A percentile compares a stretch with the other conserved stretches of the same genome.
Evolutionary conservation across 169 alveolate species (phyloP).

Genomic region (Plasmodium cynomolgi): DNA sequence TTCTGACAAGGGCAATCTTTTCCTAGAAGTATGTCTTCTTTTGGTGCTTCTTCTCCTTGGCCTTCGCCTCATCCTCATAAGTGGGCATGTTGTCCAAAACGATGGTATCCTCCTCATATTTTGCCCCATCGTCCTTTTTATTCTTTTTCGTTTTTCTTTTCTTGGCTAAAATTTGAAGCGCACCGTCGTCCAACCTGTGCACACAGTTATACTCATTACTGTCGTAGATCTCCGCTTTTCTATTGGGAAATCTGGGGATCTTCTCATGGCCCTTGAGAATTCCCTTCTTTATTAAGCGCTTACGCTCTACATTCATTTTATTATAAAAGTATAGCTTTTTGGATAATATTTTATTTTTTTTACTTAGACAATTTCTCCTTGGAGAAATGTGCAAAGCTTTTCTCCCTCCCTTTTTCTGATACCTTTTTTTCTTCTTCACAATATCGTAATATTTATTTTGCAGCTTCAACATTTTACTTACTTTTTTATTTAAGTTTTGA

Average conservation of each 20-base stretch:
- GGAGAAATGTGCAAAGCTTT: conserved; percentile 69
- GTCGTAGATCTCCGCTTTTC: conserved; percentile 67
- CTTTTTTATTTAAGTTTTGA: conserved; percentile 74
- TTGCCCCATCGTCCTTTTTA: conserved; percentile 6
- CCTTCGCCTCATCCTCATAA: conserved; percentile 62
- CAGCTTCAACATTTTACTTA: conserved; percentile 60
- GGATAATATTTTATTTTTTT: conserved; percentile 71
- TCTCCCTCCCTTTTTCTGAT: conserved; percentile 67
- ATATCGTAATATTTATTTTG: conserved; percentile 69
- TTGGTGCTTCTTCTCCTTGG: conserved; percentile 62
- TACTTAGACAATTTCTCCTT: conserved; percentile 70
- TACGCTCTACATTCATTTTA: conserved; percentile 65
- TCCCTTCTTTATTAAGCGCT: conserved; percentile 69
- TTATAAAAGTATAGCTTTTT: conserved; percentile 73
- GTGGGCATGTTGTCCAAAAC: conserved; percentile 74
- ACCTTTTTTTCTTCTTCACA: conserved; percentile 52
- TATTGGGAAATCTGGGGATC: conserved; percentile 73
- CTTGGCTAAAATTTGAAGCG: conserved; percentile 62
- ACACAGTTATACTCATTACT: conserved; percentile 67
- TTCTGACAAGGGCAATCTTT: not conserved
- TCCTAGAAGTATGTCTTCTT: conserved; percentile 67
- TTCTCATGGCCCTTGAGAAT: conserved; percentile 61
- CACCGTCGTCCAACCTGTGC: conserved; percentile 52
- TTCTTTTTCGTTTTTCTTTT: conserved; percentile 63
- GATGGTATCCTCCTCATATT: conserved; percentile 54